A percentile compares a stretch with the other conserved stretches of the same genome.
Conservation (phyloP, 306 rosid genomes). For the Carpinus viminea region DNA sequence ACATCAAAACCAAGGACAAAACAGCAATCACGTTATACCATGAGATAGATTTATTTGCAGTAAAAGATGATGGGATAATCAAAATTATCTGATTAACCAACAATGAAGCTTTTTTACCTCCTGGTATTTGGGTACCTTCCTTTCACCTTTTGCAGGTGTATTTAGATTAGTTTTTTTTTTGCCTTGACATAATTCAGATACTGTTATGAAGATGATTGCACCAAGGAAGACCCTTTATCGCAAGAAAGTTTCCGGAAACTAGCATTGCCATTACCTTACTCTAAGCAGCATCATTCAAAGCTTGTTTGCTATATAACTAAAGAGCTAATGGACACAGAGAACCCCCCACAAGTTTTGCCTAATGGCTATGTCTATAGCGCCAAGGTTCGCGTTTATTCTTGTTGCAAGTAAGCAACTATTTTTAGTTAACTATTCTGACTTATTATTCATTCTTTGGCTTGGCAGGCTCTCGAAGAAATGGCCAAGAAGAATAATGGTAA, state of each 20-base stretch:
- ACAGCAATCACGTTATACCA: background rate
- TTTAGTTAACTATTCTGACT: constrained; percentile 14
- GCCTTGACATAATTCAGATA: constrained; percentile 82
- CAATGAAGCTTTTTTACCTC: constrained; percentile 12
- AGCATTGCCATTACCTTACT: constrained; percentile 79
- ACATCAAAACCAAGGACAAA: background rate
- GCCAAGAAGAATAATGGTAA: constrained; percentile 71
- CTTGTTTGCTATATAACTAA: constrained; percentile 97
- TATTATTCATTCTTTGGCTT: constrained; percentile 9
- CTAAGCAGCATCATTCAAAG: constrained; percentile 93
- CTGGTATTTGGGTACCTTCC: constrained; percentile 10
- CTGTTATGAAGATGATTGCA: constrained; percentile 92
- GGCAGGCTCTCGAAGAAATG: constrained; percentile 94
- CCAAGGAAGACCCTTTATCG: constrained; percentile 95
- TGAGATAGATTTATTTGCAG: background rate
- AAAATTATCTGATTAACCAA: background rate
- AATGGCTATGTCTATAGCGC: constrained; percentile 93
- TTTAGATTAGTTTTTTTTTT: constrained; percentile 16
- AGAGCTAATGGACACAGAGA: constrained; percentile 95
- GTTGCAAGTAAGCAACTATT: background rate
- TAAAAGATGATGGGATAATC: background rate
- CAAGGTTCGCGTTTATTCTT: constrained; percentile 52
- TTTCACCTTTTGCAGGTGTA: constrained; percentile 24
- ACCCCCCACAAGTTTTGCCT: constrained; percentile 92
- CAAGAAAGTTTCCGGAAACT: constrained; percentile 83